Conservation (phyloP, 2,329 filamentous ascomycete genomes). For the Claviceps purpurea region DNA sequence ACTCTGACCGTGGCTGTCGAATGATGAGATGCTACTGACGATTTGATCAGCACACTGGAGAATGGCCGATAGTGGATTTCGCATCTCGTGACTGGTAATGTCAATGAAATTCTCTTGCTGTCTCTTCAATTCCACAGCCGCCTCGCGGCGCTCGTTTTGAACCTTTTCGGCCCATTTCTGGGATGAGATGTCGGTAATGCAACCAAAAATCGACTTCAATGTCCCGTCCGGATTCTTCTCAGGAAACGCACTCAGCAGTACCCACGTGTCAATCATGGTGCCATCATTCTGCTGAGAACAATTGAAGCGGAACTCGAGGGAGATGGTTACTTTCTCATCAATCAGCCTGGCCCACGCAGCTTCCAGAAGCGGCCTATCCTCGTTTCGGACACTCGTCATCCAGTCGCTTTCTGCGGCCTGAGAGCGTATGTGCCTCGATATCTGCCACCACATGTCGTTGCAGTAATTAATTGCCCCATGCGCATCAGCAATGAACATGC, state of each 20-base stretch:
- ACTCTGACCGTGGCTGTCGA: constrained; percentile 23
- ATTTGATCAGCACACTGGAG: constrained; percentile 69
- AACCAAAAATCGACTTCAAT: constrained; percentile 65
- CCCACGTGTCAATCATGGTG: constrained; percentile 57
- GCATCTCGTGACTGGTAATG: constrained; percentile 63
- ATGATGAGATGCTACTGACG: constrained; percentile 31
- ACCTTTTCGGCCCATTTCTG: constrained; percentile 77
- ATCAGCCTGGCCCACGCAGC: constrained; percentile 50
- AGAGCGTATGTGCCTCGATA: constrained; percentile 51
- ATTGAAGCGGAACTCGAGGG: constrained; percentile 65
- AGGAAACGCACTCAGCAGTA: constrained; percentile 62
- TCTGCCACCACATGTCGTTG: constrained; percentile 67
- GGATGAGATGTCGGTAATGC: constrained; percentile 72
- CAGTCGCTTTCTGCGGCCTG: constrained; percentile 47
- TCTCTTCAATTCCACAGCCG: constrained; percentile 67
- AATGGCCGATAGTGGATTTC: constrained; percentile 62
- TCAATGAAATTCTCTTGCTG: constrained; percentile 62
- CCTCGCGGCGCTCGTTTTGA: constrained; percentile 63
- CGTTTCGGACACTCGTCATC: constrained; percentile 58
- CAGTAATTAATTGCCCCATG: constrained; percentile 61
- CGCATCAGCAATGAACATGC: constrained; percentile 71
- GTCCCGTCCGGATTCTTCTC: constrained; percentile 51
- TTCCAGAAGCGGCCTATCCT: constrained; percentile 47
- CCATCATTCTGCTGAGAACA: constrained; percentile 48
- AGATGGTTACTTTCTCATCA: constrained; percentile 47